Base-by-base conservation (phyloP, 768 basidiomycete genomes). In the Paxillus ammoniavirescens region DNA sequence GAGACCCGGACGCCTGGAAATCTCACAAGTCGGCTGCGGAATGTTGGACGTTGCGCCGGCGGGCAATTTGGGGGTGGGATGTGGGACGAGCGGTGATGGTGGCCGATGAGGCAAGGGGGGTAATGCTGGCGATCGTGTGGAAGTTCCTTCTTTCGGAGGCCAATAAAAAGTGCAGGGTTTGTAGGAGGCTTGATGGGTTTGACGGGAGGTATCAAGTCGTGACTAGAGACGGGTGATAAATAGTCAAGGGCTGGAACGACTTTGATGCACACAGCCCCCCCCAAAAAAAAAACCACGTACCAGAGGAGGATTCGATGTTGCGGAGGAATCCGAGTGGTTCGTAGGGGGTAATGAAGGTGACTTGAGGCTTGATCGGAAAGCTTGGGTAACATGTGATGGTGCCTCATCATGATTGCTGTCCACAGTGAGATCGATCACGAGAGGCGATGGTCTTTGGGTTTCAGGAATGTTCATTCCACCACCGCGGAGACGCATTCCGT, bases 361-460 rank as follows among this genome's bases (percentile, higher is more conserved):
- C 42, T 31, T 30, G 31, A 48, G 9, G 31, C 18, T 35, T 23
- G 31, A 17, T 9, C 45, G 49, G 37, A 42, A 42, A 40, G 17
- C 37, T 10, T 44, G 56, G 21, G 15, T 40, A 40, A 35, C n/a
- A 21, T 28, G 33, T 47, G 61, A 44, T 37, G 45, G 31, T 36
- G 6, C 18, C 38, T 31, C 41, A 10, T 54, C 47, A 47, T 50
- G 36, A 30, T 53, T 40, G 43, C 15, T 49, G 33, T 56, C 53
- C 53, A 46, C 6, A 17, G 68, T 65, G 5, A 60, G 61, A 53
- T 67, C 67, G 28, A 70, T 63, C 13, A 54, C 52, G 21, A 26
- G 14, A 8, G 63, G 48, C 18, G 30, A n/a, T 9, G 15, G 35
- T 18, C 33, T 33, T 48, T n/a, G 46, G 26, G 47, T 35, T 15